Evolutionary conservation across 2,329 filamentous ascomycete genomes (phyloP).

Genomic region (Alternaria ventricosa): DNA sequence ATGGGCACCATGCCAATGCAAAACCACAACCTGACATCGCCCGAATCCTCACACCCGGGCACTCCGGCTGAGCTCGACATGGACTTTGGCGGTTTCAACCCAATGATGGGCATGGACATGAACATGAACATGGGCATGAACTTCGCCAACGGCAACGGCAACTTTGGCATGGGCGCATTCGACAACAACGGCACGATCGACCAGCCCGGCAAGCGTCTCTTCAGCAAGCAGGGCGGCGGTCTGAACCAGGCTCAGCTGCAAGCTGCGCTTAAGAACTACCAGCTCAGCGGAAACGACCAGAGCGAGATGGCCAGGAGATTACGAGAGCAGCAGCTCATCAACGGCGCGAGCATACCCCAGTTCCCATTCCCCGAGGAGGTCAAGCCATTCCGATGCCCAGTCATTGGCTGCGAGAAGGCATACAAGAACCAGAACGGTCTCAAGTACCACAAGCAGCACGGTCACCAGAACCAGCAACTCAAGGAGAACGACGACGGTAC

Average conservation of each 20-base stretch:
- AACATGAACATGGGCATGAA: constrained; percentile 44
- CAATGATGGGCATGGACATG: constrained; percentile 43
- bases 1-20: constrained; percentile 77
- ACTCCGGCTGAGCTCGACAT: constrained; percentile 79
- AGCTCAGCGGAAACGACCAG: constrained; percentile 68
- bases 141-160: constrained; percentile 37
- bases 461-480: constrained; percentile 94
- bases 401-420: constrained; percentile 98
- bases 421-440: constrained; percentile 99
- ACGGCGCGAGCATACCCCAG: constrained; percentile 52
- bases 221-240: constrained; percentile 78
- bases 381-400: constrained; percentile 96
- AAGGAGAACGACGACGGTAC: constrained; percentile 97
- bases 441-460: constrained; percentile 88
- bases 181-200: constrained; percentile 69
- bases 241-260: constrained; percentile 72
- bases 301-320: constrained; percentile 74
- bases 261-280: constrained; percentile 75
- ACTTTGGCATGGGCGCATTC: constrained; percentile 51
- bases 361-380: constrained; percentile 75
- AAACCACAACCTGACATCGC: constrained; percentile 64
- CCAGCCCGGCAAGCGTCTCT: constrained; percentile 91
- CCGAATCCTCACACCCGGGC: constrained; percentile 71
- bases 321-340: constrained; percentile 68
- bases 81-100: constrained; percentile 61